These are phyloP conservation scores for Paracorniculantispora psalliotae DNA, from an alignment of 2,329 filamentous ascomycete species.

Conservation along the genomic window DNA sequence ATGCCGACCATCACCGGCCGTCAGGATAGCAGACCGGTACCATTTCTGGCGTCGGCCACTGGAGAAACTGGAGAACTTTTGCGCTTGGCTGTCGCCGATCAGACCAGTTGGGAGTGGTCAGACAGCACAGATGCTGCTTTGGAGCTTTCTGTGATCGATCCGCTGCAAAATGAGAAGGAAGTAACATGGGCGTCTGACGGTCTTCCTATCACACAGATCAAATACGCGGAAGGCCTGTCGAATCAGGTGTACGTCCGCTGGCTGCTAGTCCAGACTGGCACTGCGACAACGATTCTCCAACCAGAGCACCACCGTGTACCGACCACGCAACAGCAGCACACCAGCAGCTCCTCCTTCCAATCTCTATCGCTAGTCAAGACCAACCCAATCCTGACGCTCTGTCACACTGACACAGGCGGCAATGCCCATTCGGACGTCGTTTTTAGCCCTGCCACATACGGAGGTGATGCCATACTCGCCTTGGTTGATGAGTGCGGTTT, in stretches of 20 bases:
- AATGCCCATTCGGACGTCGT: conserved; percentile 55
- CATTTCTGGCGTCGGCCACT: conserved; percentile 42
- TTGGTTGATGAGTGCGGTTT: conserved; percentile 60
- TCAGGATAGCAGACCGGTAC: conserved; percentile 22
- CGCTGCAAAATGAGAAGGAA: conserved; percentile 40
- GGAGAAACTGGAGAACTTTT: conserved; percentile 57
- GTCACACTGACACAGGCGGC: conserved; percentile 47
- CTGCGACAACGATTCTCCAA: conserved; percentile 46
- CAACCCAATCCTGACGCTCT: conserved; percentile 51
- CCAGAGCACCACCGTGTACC: conserved; percentile 44
- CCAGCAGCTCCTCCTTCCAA: conserved; percentile 15
- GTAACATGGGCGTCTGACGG: conserved; percentile 50
- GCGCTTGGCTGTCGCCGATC: conserved; percentile 46
- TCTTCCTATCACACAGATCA: conserved; percentile 46
- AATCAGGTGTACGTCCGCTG: conserved; percentile 39
- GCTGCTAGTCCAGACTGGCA: conserved; percentile 50
- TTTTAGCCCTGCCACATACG: conserved; percentile 51
- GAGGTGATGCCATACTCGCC: conserved; percentile 55
- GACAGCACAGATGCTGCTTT: conserved; percentile 41
- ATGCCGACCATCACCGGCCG: conserved; percentile 38
- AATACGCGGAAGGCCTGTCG: conserved; percentile 39
- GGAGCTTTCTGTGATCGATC: conserved; percentile 39
- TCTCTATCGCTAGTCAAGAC: conserved; percentile 48
- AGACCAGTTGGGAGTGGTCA: conserved; percentile 52
- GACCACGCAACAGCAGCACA: conserved; percentile 20